Evolutionary conservation across 305 asterid genomes (phyloP), one percentile per base, ranked within the genome.

Genomic region (Plantago lanceolata): DNA sequence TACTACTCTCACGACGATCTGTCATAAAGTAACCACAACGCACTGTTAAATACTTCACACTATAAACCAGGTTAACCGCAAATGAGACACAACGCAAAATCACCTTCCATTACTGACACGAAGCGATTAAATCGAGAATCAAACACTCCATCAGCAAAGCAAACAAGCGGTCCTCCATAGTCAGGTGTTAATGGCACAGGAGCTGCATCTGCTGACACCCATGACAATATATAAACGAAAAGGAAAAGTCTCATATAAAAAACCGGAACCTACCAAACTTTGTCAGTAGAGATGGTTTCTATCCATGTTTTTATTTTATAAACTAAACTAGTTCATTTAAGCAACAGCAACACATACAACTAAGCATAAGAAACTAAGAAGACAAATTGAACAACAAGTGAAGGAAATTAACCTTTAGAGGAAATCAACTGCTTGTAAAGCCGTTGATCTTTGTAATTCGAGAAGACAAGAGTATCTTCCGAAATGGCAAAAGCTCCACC

Each of bases 371-470:
- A 5, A 33, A 8, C 40, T 35, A 33, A 9, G 40, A 24, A 26
- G 9, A 26, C 43, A 55, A 55, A 15, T 19, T 26, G 14, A 26
- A 26, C 19, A 2, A 6, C 12, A 26, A 55, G 31, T 40, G 63
- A 70, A 63, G 59, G 44, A 47, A 49, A 35, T 52, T 45, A 37
- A 85, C 95, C 97, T 84, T 50, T 64, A 31, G 88, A 76, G 35
- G 80, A 80, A 66, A 82, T 63, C 28, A 87, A 75, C 76, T 81
- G 91, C 71, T 73, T 82, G 74, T 87, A 93, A 62, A 93, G 88
- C 71, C 95, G 78, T 65, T 93, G 99, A 77, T 93, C 99, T 83
- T 82, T 85, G 79, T 89, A 89, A 79, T 89, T 93, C 24, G 97
- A 85, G 76, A 89, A 93, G 68, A 87, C 72, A 61, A 89, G 75